phyloP scores from a whole-genome alignment of 2,329 filamentous ascomycete genomes.

The Kalaharituber pfeilii region DNA sequence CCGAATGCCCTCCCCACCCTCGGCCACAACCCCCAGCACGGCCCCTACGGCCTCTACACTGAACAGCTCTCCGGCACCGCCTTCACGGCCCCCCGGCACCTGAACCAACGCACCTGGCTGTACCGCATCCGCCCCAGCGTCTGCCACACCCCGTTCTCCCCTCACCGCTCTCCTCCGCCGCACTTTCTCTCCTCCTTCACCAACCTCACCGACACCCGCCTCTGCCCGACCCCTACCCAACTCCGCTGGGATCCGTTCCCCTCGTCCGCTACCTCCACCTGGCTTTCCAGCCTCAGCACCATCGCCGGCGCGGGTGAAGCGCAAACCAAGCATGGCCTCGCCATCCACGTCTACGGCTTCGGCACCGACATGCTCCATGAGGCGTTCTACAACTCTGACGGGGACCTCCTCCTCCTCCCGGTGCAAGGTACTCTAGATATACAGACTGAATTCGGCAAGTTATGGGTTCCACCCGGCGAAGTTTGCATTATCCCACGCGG shows the following conservation, averaged over 20 bases:
- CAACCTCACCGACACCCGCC: conserved; percentile 28
- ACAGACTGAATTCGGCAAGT: conserved; percentile 52
- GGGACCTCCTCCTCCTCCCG: conserved; percentile 58
- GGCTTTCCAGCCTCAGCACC: conserved; percentile 44
- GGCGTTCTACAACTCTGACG: conserved; percentile 72
- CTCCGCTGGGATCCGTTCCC: conserved; percentile 53
- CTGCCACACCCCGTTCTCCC: conserved; percentile 30
- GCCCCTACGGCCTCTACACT: conserved; percentile 59
- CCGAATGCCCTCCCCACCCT: conserved; percentile 37
- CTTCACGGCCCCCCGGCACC: conserved; percentile 50
- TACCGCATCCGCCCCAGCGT: conserved; percentile 52
- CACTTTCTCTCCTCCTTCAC: conserved; percentile 33
- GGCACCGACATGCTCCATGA: conserved; percentile 61
- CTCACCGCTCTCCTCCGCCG: conserved; percentile 31
- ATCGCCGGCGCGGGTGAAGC: conserved; percentile 67
- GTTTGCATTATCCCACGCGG: conserved; percentile 61
- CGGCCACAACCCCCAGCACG: conserved; percentile 65
- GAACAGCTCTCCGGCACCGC: conserved; percentile 60
- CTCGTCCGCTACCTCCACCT: conserved; percentile 48
- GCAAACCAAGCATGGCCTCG: conserved; percentile 58
- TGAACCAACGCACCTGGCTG: conserved; percentile 56
- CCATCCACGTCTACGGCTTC: conserved; percentile 64
- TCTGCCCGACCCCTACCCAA: conserved; percentile 30
- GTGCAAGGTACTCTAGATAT: conserved; percentile 61
- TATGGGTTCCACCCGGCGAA: conserved; percentile 61